phyloP scores from a whole-genome alignment of 257 asterid genomes.

The Solanum sejunctum region DNA sequence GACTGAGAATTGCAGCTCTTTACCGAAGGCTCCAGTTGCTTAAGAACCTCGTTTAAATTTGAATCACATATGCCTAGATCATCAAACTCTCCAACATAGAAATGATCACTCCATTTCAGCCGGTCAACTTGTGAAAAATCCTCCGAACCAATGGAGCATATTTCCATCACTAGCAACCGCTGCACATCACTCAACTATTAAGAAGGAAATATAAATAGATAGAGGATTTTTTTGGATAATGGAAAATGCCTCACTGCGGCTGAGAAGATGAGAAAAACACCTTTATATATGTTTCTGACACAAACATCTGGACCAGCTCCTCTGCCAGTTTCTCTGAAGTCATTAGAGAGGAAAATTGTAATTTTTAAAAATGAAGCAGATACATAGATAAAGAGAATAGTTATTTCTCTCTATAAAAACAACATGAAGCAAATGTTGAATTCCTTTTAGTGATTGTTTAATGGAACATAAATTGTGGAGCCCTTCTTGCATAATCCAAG shows the following conservation, averaged over 20 bases:
- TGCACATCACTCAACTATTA: conserved; percentile 13
- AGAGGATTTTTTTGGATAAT: neutral
- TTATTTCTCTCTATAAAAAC: neutral
- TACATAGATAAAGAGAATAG: neutral
- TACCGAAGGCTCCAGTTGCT: conserved; percentile 30
- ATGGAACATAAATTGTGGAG: neutral
- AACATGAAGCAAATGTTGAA: neutral
- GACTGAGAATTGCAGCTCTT: conserved; percentile 16
- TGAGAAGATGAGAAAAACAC: conserved; percentile 19
- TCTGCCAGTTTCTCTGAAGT: conserved; percentile 55
- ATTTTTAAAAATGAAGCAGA: neutral
- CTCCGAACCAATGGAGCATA: conserved; percentile 35
- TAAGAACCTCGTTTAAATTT: conserved; percentile 22
- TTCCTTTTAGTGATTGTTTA: neutral
- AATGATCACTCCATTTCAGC: conserved; percentile 53
- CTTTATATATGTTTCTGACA: conserved; percentile 54
- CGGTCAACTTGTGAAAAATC: conserved; percentile 14
- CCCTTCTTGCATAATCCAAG: neutral
- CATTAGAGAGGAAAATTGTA: neutral
- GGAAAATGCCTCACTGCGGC: neutral
- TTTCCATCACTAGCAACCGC: conserved; percentile 72
- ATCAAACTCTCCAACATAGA: conserved; percentile 55
- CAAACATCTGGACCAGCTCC: conserved; percentile 60
- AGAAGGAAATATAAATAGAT: conserved; percentile 1
- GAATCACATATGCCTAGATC: conserved; percentile 34